Conservation (phyloP, 139 green algal species). For the Deuterostichococcus epilithicus region DNA sequence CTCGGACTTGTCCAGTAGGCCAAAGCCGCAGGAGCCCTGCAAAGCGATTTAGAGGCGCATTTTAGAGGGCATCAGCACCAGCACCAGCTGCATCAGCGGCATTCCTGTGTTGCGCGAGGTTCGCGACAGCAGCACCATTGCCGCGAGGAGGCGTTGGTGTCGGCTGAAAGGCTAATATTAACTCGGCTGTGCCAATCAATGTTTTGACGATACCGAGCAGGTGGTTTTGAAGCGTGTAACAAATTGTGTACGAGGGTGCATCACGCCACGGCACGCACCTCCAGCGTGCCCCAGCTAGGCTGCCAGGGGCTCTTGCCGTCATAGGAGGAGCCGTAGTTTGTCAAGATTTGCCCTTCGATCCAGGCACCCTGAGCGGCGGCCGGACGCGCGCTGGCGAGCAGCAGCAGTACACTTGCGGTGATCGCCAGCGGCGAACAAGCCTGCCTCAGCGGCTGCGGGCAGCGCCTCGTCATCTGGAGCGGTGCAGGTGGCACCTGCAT, state of each 20-base stretch:
- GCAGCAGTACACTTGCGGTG: not conserved
- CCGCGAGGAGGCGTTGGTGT: not conserved
- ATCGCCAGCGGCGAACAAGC: not conserved
- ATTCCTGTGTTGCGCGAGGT: not conserved
- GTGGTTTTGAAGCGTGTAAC: not conserved
- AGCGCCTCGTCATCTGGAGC: too few relatives aligned
- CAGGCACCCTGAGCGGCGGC: not conserved
- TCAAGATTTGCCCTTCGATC: not conserved
- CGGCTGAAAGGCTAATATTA: not conserved
- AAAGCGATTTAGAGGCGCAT: not conserved
- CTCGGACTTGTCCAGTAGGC: slow-evolving; percentile 12
- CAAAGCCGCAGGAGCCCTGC: slow-evolving; percentile 32
- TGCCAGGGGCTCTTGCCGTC: slow-evolving; percentile 10
- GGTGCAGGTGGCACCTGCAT: too few relatives aligned
- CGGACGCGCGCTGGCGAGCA: too few relatives aligned
- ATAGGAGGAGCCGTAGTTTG: not conserved
- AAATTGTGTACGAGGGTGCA: not conserved
- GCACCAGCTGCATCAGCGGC: not conserved
- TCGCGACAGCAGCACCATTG: not conserved
- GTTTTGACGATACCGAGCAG: not conserved
- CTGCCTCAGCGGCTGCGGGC: too few relatives aligned
- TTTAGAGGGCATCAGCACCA: not conserved
- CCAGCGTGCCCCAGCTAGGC: slow-evolving; percentile 20
- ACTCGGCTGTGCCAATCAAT: not conserved
- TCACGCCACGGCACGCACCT: not conserved